Evolutionary conservation across 129 eudicot species (phyloP).

Genomic region (Ambrosia trifida): DNA sequence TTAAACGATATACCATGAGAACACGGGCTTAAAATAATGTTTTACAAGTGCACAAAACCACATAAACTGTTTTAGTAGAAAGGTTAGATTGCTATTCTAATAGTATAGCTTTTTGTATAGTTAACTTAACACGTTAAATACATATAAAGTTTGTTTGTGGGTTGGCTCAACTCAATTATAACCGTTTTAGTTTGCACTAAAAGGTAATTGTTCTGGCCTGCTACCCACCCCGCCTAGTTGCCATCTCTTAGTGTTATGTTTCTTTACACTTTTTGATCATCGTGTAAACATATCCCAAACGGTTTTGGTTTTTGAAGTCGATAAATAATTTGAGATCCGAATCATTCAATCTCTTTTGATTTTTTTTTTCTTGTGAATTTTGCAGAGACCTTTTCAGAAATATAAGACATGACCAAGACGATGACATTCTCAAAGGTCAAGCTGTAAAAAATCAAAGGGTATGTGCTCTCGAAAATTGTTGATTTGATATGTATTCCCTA

Average conservation of each 20-base stretch:
- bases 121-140: background rate
- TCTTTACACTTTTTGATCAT: slow-evolving; percentile 7
- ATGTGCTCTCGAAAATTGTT: slow-evolving; percentile 8
- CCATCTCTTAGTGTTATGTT: background rate
- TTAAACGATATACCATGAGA: background rate
- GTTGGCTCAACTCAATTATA: background rate
- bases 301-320: slow-evolving; percentile 1
- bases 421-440: slow-evolving; percentile 82
- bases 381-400: slow-evolving; percentile 63
- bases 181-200: background rate
- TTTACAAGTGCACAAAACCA: background rate
- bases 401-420: slow-evolving; percentile 66
- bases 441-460: slow-evolving; percentile 91
- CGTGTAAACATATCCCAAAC: background rate
- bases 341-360: background rate
- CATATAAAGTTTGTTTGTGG: background rate
- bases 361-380: background rate
- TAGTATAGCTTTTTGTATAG: background rate
- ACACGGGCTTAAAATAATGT: background rate
- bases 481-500: background rate
- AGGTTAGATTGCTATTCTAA: slow-evolving; percentile 10
- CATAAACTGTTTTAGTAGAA: background rate
- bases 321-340: slow-evolving; percentile 3
- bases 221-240: background rate
- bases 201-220: background rate